Percentiles rank a stretch among this genome's conserved stretches.
phyloP scores from a whole-genome alignment of 2,329 filamentous ascomycete species.

The Phialophora macrospora region DNA sequence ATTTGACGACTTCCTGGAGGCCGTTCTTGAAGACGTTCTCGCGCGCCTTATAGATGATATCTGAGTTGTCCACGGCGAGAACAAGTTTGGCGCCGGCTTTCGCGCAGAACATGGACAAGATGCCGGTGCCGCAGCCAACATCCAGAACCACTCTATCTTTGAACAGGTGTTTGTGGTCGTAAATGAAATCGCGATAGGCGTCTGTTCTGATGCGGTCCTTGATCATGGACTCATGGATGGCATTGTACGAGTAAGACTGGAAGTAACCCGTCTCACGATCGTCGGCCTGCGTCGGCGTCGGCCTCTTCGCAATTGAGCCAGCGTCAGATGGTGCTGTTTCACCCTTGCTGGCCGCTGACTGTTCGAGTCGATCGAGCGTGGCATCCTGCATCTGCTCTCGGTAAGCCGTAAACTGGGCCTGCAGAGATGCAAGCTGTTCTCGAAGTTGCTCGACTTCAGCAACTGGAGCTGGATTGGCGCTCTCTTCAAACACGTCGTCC shows the following conservation, averaged over 20 bases:
- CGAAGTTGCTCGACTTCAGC: conserved; percentile 64
- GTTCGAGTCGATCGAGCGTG: conserved; percentile 68
- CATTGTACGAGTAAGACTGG: conserved; percentile 70
- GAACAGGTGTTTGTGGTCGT: conserved; percentile 86
- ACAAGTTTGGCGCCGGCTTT: conserved; percentile 85
- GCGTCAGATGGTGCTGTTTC: conserved; percentile 40
- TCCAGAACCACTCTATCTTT: conserved; percentile 85
- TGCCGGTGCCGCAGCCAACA: conserved; percentile 83
- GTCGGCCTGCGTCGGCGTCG: conserved; percentile 44
- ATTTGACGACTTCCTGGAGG: conserved; percentile 74
- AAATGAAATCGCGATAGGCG: conserved; percentile 93
- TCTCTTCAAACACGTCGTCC: conserved; percentile 69
- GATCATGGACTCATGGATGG: conserved; percentile 95
- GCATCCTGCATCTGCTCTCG: conserved; percentile 69
- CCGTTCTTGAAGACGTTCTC: conserved; percentile 84
- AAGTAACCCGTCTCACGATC: conserved; percentile 64
- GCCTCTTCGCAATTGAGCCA: conserved; percentile 50
- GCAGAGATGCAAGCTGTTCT: conserved; percentile 64
- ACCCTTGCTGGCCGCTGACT: conserved; percentile 44
- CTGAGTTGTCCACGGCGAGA: conserved; percentile 88
- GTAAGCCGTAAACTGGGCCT: conserved; percentile 68
- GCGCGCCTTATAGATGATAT: conserved; percentile 83
- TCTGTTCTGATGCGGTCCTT: conserved; percentile 88
- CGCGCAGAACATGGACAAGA: conserved; percentile 92
- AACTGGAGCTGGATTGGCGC: conserved; percentile 44